Evolutionary conservation across 108 stramenopile genomes (phyloP), one percentile per base, ranked within the genome.

Genomic region (Cyclotella atomus): DNA sequence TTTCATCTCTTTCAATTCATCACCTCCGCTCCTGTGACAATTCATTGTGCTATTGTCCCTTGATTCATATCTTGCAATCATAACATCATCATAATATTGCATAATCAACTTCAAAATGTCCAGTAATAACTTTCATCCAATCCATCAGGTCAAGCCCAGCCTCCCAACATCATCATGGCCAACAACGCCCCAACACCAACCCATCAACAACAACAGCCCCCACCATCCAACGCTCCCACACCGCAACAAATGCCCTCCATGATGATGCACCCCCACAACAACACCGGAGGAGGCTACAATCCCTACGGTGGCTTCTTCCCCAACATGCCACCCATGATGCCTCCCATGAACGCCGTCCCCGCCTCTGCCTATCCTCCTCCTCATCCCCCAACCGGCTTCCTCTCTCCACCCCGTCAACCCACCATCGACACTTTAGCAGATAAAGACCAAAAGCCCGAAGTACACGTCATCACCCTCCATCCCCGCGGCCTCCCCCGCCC

Each of bases 401-500:
- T n/a, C n/a, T n/a, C n/a, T n/a, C 21, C 46, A 27, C 29, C 64
- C 44, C 23, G 20, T 5, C 23, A 19, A n/a, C 36, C 7, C 17
- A 53, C 24, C 10, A 19, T 10, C 52, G 52, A 53, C 2, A 19
- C 57, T 25, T 1, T 19, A 19, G 32, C 57, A 17, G 29, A 14
- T 25, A 59, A 59, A 21, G 7, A 21, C n/a, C 25, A 29, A 27
- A 65, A 65, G 45, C 23, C 59, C 33, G 47, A 63, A 15, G 19
- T 60, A 6, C 70, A 77, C 62, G 32, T 56, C 24, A 63, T 68
- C 34, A 71, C 81, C 12, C 27, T 81, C 52, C 75, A 76, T 45
- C 93, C 89, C 15, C 91, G 88, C 20, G 93, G 93, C 5, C 87
- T 92, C 77, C 82, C 81, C 14, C 91, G 88, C 23, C 55, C 89